Evolutionary conservation across 179 eudicot genomes (phyloP).

Genomic region (Sideroxylon spinosum): DNA sequence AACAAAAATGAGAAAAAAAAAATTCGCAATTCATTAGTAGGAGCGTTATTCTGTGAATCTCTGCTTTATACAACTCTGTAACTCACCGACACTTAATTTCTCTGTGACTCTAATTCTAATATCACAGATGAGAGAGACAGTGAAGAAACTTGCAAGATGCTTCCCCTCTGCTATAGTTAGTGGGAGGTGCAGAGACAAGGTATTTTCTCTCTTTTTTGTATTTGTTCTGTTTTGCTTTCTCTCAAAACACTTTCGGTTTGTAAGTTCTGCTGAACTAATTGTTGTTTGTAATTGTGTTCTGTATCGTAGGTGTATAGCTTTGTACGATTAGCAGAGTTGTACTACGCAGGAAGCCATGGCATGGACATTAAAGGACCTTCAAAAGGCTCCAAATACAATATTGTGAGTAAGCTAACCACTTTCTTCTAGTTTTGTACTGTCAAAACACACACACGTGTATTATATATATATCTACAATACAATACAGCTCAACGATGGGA

Average conservation of each 20-base stretch:
- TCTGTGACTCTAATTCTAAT: neutral
- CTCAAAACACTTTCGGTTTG: neutral
- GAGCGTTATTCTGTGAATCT: too few species aligned
- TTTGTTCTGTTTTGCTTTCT: neutral
- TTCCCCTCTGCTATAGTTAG: constrained; percentile 89
- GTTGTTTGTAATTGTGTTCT: neutral
- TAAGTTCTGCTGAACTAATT: too few species aligned
- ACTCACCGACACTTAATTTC: too few species aligned
- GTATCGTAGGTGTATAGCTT: constrained; percentile 58
- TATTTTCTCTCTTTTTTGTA: constrained; percentile 15
- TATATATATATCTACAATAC: too few species aligned
- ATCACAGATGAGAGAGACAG: constrained; percentile 76
- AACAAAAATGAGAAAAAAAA: too few species aligned
- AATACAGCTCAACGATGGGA: too few species aligned
- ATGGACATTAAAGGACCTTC: constrained; percentile 95
- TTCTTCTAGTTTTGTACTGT: neutral
- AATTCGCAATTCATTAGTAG: too few species aligned
- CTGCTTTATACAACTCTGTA: neutral
- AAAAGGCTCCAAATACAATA: constrained; percentile 58
- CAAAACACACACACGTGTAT: neutral
- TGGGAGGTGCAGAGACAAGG: constrained; percentile 87
- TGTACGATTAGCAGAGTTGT: constrained; percentile 71
- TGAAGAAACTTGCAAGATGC: constrained; percentile 66
- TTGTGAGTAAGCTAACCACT: constrained; percentile 25
- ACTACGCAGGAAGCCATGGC: constrained; percentile 98